A percentile compares a stretch with the other conserved stretches of the same genome.
Conservation (phyloP, 768 basidiomycete species). For the Clathrus columnatus region DNA sequence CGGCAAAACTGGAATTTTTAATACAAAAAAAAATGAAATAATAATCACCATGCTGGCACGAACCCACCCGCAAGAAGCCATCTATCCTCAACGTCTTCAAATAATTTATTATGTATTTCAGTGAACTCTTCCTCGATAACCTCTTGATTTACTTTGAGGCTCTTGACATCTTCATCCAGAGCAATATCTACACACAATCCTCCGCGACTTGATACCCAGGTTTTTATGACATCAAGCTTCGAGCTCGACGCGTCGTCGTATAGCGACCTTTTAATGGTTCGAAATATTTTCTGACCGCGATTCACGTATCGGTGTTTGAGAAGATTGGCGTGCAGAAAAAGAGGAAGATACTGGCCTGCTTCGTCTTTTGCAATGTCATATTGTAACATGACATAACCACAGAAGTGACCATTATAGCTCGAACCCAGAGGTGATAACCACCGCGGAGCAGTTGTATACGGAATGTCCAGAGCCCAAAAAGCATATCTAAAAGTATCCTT, state of each 20-base stretch:
- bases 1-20: no score
- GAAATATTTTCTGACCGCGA: neutral
- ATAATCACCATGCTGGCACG: conserved; percentile 13
- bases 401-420: neutral
- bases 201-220: neutral
- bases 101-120: conserved; percentile 1
- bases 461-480: conserved; percentile 25
- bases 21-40: neutral
- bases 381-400: conserved; percentile 10
- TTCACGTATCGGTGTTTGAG: conserved; percentile 5
- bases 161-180: neutral
- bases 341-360: conserved; percentile 5
- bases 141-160: neutral
- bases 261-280: conserved; percentile 2
- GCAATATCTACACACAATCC: conserved; percentile 10
- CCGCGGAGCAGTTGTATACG: conserved; percentile 23
- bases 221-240: neutral
- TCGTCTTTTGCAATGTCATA: conserved; percentile 5
- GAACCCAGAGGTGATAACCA: conserved; percentile 17
- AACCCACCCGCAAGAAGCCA: conserved; percentile 11
- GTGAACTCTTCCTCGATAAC: conserved; percentile 1
- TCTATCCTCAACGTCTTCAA: conserved; percentile 7
- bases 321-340: conserved; percentile 9
- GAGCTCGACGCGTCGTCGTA: neutral
- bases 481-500: conserved; percentile 24